Conservation (phyloP, 1,139 yeast genomes). For the Candida tropicalis region DNA sequence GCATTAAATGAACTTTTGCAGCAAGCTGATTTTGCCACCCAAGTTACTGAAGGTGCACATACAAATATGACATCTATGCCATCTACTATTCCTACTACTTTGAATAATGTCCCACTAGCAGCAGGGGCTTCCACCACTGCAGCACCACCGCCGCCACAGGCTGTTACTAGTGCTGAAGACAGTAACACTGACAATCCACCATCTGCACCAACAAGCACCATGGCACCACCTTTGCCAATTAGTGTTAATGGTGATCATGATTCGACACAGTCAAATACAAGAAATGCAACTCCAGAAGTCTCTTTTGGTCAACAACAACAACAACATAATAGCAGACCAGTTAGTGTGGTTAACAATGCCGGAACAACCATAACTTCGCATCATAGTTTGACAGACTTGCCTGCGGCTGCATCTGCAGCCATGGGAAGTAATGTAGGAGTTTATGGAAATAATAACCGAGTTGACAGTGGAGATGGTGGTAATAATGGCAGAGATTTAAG, state of each 20-base stretch:
- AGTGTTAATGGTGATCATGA: neutral
- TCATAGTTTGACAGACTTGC: slow-evolving; percentile 33
- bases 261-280: slow-evolving; percentile 1
- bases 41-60: slow-evolving; percentile 20
- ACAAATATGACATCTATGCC: slow-evolving; percentile 21
- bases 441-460: neutral
- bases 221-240: slow-evolving; percentile 6
- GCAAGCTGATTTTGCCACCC: slow-evolving; percentile 33
- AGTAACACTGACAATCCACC: slow-evolving; percentile 8
- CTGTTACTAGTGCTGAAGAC: neutral
- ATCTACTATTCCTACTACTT: slow-evolving; percentile 24
- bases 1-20: slow-evolving; percentile 35
- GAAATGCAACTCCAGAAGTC: neutral
- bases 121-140: slow-evolving; percentile 16
- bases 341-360: neutral
- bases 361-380: slow-evolving; percentile 17
- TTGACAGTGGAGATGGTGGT: slow-evolving; percentile 4
- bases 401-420: slow-evolving; percentile 34
- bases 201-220: slow-evolving; percentile 11
- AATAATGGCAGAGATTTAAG: slow-evolving; percentile 26
- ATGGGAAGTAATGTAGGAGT: slow-evolving; percentile 13
- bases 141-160: neutral
- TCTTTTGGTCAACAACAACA: slow-evolving; percentile 29
- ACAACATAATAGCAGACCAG: neutral
- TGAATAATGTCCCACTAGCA: slow-evolving; percentile 9